Evolutionary conservation across 768 basidiomycete species (phyloP).

Genomic region (Nidularia pulvinata): DNA sequence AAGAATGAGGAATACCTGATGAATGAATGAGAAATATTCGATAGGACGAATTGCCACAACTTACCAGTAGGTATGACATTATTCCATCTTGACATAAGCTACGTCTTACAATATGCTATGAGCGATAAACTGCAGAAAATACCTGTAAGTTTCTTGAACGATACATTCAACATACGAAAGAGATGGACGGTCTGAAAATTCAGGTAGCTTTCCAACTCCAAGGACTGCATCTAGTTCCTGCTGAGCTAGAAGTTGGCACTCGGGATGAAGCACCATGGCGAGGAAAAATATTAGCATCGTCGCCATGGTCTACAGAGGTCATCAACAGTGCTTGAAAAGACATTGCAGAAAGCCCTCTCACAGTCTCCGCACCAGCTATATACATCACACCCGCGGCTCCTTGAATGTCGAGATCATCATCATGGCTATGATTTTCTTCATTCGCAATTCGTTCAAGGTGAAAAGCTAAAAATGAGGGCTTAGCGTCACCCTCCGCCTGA

Average conservation of each 20-base stretch:
- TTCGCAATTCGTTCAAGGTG: constrained; percentile 6
- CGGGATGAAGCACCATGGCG: constrained; percentile 2
- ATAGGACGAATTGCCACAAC: too few relatives aligned
- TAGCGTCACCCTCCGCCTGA: constrained; percentile 8
- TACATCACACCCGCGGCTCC: constrained; percentile 6
- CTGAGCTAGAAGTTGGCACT: background rate
- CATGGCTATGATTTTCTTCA: background rate
- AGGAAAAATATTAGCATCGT: background rate
- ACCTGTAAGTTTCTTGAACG: background rate
- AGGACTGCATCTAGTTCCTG: background rate
- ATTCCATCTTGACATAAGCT: too few relatives aligned
- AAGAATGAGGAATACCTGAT: background rate
- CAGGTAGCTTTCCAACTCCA: background rate
- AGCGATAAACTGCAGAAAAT: too few relatives aligned
- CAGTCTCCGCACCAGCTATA: constrained; percentile 12
- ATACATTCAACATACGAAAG: background rate
- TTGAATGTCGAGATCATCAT: constrained; percentile 6
- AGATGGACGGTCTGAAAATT: background rate
- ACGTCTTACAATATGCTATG: too few relatives aligned
- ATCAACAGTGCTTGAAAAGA: background rate
- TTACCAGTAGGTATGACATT: too few relatives aligned
- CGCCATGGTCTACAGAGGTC: background rate
- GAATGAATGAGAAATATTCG: too few relatives aligned
- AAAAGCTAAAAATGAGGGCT: constrained; percentile 5
- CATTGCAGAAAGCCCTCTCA: background rate